Base-by-base conservation (phyloP, 306 rosid species). In the Clitoria ternatea region DNA sequence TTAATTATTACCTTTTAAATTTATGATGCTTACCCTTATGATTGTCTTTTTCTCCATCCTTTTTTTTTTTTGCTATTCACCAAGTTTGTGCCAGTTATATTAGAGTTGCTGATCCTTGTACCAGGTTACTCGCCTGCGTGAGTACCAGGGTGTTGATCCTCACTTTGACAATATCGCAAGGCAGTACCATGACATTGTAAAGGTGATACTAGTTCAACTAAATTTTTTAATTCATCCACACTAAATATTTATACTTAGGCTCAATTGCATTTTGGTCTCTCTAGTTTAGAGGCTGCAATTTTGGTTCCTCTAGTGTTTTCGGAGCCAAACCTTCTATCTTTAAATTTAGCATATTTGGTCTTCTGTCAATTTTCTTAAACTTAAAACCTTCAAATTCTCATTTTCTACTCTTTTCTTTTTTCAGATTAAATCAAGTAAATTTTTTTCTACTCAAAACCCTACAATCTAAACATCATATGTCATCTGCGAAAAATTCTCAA, bases 121-220 rank as follows among this genome's bases (percentile, higher is more conserved):
- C 68, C 79, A 91, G 99, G 95, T 89, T 4, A 86, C 99, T 22
- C 95, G 96, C 42, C 87, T 91, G 62, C 89, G 80, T 0, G 99
- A 94, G 86, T 94, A 91, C 76, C 95, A 84, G 82, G 91, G 92
- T 30, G 97, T 94, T n/a, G 97, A 94, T 82, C 89, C 94, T 36
- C 91, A 94, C 80, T 91, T 94, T 11, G 92, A 94, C 80, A 75
- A 80, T 39, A 91, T 94, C 67, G 96, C 96, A 1, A 82, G 89
- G 79, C 95, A 87, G 85, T 94, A 94, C 73, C 92, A 83, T 4
- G 97, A 89, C 54, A 79, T 89, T 45, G 86, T 91, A 15, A 80
- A 84, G 92, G 97, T 91, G 73, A 77, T 37, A 23, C 14, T 55
- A 17, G 2, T 57, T 62, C 30, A 26, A 27, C 50, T 9, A 1